A percentile compares a stretch with the other conserved stretches of the same genome.
Evolutionary conservation across 495 filamentous ascomycete genomes (phyloP).

Genomic region (Aspergillus olivimuriae): DNA sequence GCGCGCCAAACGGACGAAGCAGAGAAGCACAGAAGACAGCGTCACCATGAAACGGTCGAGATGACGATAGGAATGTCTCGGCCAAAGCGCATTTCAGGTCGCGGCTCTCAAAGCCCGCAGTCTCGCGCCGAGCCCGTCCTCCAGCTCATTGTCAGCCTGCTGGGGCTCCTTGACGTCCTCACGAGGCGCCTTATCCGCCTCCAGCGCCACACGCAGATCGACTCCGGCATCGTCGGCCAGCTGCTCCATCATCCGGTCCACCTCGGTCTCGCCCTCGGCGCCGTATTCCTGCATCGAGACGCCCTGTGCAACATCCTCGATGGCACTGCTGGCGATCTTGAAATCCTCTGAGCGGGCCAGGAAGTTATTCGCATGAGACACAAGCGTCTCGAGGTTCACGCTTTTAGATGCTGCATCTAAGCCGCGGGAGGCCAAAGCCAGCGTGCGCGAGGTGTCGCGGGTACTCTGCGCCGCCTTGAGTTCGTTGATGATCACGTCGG

Average conservation of each 20-base stretch:
- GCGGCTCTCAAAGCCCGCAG: slow-evolving; percentile 38
- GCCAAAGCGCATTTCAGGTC: slow-evolving; percentile 14
- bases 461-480: slow-evolving; percentile 43
- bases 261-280: slow-evolving; percentile 40
- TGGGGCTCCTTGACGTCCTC: slow-evolving; percentile 35
- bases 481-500: slow-evolving; percentile 46
- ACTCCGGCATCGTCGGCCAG: slow-evolving; percentile 44
- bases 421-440: slow-evolving; percentile 37
- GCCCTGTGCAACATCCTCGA: slow-evolving; percentile 42
- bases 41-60: too few relatives aligned
- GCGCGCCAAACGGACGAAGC: not conserved
- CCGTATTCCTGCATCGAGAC: slow-evolving; percentile 43
- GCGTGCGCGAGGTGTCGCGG: slow-evolving; percentile 40
- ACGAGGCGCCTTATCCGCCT: slow-evolving; percentile 31
- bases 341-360: slow-evolving; percentile 42
- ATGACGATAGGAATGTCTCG: too few relatives aligned
- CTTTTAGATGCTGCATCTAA: slow-evolving; percentile 39
- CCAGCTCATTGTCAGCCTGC: slow-evolving; percentile 29
- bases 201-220: slow-evolving; percentile 36
- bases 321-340: slow-evolving; percentile 41
- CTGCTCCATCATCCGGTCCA: slow-evolving; percentile 44
- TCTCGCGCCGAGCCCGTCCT: slow-evolving; percentile 40
- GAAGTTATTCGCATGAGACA: slow-evolving; percentile 44
- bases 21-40: too few relatives aligned
- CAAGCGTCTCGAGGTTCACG: slow-evolving; percentile 39